A percentile compares a stretch with the other conserved stretches of the same genome.
Evolutionary conservation across 805 yeast species (phyloP).

Genomic region (Clavispora asparagi): DNA sequence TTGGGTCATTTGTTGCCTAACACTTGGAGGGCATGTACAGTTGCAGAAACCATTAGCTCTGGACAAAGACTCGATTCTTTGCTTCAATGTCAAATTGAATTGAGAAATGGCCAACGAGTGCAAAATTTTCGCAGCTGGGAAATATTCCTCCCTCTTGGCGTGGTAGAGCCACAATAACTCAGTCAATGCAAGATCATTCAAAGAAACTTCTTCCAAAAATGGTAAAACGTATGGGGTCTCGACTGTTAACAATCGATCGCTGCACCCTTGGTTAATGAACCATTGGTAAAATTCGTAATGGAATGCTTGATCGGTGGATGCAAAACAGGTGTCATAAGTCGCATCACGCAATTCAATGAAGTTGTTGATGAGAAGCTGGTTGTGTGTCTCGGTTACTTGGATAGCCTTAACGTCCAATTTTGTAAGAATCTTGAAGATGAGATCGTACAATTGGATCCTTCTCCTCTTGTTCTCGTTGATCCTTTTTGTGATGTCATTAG

Average conservation of each 20-base stretch:
- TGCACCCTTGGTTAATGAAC: slow-evolving; percentile 74
- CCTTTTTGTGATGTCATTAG: slow-evolving; percentile 4
- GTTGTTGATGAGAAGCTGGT: slow-evolving; percentile 42
- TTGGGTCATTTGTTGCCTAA: slow-evolving; percentile 71
- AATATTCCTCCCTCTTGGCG: slow-evolving; percentile 73
- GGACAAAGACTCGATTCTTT: slow-evolving; percentile 82
- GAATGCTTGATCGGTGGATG: slow-evolving; percentile 75
- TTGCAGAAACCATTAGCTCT: slow-evolving; percentile 92
- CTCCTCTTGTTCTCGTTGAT: slow-evolving; percentile 15
- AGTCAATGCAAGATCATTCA: slow-evolving; percentile 64
- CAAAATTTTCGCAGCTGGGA: slow-evolving; percentile 74
- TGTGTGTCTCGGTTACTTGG: slow-evolving; percentile 30
- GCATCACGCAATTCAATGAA: slow-evolving; percentile 59
- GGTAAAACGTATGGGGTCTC: slow-evolving; percentile 77
- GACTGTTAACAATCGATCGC: slow-evolving; percentile 71
- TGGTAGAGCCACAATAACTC: slow-evolving; percentile 85
- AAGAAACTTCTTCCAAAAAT: slow-evolving; percentile 65
- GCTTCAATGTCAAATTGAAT: slow-evolving; percentile 60
- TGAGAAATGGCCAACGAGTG: slow-evolving; percentile 70
- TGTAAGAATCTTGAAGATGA: slow-evolving; percentile 70
- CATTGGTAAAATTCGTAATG: slow-evolving; percentile 91
- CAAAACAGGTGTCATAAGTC: slow-evolving; percentile 70
- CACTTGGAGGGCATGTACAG: slow-evolving; percentile 70
- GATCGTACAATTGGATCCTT: slow-evolving; percentile 49
- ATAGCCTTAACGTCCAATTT: slow-evolving; percentile 65